These are phyloP conservation scores for Ehretia macrophylla DNA, from an alignment of 257 asterid species.

Conservation along the genomic window DNA sequence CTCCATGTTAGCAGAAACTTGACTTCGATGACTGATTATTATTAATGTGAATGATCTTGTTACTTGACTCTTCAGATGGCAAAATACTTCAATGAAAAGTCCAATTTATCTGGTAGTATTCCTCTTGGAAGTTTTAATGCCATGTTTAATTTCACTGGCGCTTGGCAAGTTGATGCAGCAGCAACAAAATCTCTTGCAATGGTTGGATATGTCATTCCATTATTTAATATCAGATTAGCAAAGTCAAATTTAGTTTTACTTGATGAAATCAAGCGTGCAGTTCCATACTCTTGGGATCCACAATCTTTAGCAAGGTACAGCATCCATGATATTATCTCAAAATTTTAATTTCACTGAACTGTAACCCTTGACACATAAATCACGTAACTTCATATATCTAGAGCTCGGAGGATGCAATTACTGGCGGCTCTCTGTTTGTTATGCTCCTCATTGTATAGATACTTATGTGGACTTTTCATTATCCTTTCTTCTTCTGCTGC, in stretches of 20 bases:
- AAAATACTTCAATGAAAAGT: slow-evolving; percentile 65
- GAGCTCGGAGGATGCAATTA: too few relatives aligned
- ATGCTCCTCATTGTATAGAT: too few relatives aligned
- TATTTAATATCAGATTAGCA: slow-evolving; percentile 48
- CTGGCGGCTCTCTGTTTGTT: too few relatives aligned
- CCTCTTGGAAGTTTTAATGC: slow-evolving; percentile 98
- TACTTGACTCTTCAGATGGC: slow-evolving; percentile 70
- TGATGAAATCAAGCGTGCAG: slow-evolving; percentile 77
- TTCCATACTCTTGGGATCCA: slow-evolving; percentile 98
- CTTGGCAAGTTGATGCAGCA: slow-evolving; percentile 86
- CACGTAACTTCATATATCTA: too few relatives aligned
- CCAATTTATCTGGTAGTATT: slow-evolving; percentile 59
- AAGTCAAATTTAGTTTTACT: slow-evolving; percentile 46
- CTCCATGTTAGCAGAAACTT: neutral
- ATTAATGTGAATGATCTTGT: slow-evolving; percentile 10
- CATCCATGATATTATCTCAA: slow-evolving; percentile 6
- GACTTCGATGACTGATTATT: neutral
- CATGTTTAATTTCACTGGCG: slow-evolving; percentile 97
- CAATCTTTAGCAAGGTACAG: slow-evolving; percentile 86
- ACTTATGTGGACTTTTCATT: too few relatives aligned
- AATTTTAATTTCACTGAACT: neutral
- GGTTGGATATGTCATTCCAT: slow-evolving; percentile 73
- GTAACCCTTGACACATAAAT: too few relatives aligned
- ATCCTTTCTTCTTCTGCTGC: too few relatives aligned
- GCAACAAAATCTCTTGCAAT: slow-evolving; percentile 89